Conservation (phyloP, 2,329 filamentous ascomycete species). For the Ceratocystis cacaofunesta region DNA sequence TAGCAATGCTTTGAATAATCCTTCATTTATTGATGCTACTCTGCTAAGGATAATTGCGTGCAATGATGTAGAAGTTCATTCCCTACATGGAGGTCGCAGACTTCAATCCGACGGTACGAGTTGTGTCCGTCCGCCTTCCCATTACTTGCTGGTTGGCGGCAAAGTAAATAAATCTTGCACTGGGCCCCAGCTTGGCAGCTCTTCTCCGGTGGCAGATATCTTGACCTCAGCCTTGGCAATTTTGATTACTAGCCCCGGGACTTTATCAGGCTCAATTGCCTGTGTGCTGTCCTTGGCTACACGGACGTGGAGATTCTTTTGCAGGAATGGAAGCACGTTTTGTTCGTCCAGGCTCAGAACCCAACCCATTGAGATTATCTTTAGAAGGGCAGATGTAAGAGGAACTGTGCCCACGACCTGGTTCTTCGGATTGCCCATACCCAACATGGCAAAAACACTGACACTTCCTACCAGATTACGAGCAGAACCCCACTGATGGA, state of each 20-base stretch:
- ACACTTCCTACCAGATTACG: slow-evolving; percentile 47
- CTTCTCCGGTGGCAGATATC: slow-evolving; percentile 23
- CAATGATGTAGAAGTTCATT: not conserved
- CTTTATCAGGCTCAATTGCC: slow-evolving; percentile 20
- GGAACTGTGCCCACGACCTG: slow-evolving; percentile 31
- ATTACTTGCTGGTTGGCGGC: not conserved
- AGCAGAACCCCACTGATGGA: slow-evolving; percentile 35
- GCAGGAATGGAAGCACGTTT: slow-evolving; percentile 30
- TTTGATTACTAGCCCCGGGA: slow-evolving; percentile 25
- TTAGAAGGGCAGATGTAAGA: slow-evolving; percentile 34
- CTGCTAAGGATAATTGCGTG: not conserved
- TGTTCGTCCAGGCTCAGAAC: slow-evolving; percentile 27
- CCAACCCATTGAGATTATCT: slow-evolving; percentile 26
- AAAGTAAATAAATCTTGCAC: slow-evolving; percentile 19
- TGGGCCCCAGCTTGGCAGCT: slow-evolving; percentile 28
- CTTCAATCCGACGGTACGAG: not conserved
- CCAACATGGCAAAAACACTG: slow-evolving; percentile 35
- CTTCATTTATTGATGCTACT: not conserved
- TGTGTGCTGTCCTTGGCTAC: slow-evolving; percentile 23
- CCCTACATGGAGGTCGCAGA: not conserved
- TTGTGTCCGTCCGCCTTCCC: not conserved
- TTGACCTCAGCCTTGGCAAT: slow-evolving; percentile 28
- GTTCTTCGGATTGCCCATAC: slow-evolving; percentile 17
- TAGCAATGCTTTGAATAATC: not conserved
- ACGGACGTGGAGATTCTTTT: slow-evolving; percentile 25